Evolutionary conservation across 768 basidiomycete species (phyloP).

Genomic region (Phlegmacium glaucopus): DNA sequence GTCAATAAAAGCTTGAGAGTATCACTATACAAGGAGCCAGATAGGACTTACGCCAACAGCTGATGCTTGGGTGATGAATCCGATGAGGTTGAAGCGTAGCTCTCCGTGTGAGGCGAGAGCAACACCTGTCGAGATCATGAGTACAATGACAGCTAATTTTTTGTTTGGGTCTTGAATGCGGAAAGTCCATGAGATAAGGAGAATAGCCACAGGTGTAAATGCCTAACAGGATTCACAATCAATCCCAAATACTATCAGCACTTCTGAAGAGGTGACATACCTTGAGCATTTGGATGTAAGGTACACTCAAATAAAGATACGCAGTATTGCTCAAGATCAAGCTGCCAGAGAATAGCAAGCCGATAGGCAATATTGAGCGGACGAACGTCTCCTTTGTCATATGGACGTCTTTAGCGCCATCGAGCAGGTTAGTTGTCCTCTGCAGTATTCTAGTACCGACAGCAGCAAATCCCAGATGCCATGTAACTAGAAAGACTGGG

Average conservation of each 20-base stretch:
- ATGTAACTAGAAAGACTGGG: conserved; percentile 93
- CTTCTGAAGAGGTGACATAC: conserved; percentile 26
- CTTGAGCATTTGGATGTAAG: conserved; percentile 98
- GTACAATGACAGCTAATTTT: conserved; percentile 77
- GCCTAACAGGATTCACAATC: conserved; percentile 47
- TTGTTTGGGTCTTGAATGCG: conserved; percentile 85
- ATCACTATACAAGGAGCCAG: not conserved
- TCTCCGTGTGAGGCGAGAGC: conserved; percentile 90
- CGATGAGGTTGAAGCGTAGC: conserved; percentile 76
- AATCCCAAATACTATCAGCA: not conserved
- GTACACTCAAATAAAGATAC: conserved; percentile 86
- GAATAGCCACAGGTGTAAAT: conserved; percentile 85
- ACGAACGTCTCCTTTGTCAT: conserved; percentile 79
- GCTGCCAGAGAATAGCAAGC: conserved; percentile 88
- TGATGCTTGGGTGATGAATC: conserved; percentile 84
- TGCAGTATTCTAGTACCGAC: conserved; percentile 85
- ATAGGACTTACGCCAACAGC: conserved; percentile 70
- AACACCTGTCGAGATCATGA: conserved; percentile 89
- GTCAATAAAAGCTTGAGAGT: not conserved
- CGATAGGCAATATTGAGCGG: conserved; percentile 89
- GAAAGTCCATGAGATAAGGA: conserved; percentile 91
- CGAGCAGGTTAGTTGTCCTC: conserved; percentile 77
- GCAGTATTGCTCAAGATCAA: conserved; percentile 90
- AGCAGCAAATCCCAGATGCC: conserved; percentile 74
- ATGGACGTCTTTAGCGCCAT: conserved; percentile 74